Evolutionary conservation across 371 early-diverging fungal species (phyloP), one percentile per base, ranked within the genome.

Genomic region (Mucor indicus): DNA sequence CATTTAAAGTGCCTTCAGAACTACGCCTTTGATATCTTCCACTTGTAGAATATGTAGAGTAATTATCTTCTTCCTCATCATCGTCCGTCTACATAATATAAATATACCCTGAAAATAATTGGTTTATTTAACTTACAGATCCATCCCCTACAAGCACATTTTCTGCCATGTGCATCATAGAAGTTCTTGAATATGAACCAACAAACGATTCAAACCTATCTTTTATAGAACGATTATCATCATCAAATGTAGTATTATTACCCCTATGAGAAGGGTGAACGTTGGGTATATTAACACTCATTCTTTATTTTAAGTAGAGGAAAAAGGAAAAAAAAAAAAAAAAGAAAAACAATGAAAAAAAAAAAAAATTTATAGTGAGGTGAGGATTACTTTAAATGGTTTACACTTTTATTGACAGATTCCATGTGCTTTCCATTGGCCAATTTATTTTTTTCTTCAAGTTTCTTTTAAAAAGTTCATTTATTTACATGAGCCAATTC

Each of bases 161-260:
- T 36, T 76, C 76, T 9, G 72, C 76, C 76, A 76, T 72, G 48
- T 57, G 67, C 66, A 69, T 76, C 38, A 76, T 55, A 0, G 72
- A 67, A 1, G 76, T 69, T n/a, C 76, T 51, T 16, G 76, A 72
- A 42, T 69, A 76, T 7, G 76, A 72, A 11, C 72, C 76, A n/a
- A 68, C 76, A 65, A 72, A 76, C 1, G 44, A 38, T 1, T 48
- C 53, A 7, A 53, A 13, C 30, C 55, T 42, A 15, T 53, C 57
- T 25, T 42, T 42, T 6, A 50, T 42, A 1, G 50, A 50, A 33
- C 24, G 39, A 17, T 46, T 37, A 21, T 43, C 47, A 19, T 48
- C 47, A 16, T 43, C 30, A 19, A 25, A 15, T 5, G 25, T 48
- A 16, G 48, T 22, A 16, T 48, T 57, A 50, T 37, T 52, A 25